Evolutionary conservation across 805 yeast genomes (phyloP), one percentile per base, ranked within the genome.

Genomic region (Metschnikowia picachoensis): DNA sequence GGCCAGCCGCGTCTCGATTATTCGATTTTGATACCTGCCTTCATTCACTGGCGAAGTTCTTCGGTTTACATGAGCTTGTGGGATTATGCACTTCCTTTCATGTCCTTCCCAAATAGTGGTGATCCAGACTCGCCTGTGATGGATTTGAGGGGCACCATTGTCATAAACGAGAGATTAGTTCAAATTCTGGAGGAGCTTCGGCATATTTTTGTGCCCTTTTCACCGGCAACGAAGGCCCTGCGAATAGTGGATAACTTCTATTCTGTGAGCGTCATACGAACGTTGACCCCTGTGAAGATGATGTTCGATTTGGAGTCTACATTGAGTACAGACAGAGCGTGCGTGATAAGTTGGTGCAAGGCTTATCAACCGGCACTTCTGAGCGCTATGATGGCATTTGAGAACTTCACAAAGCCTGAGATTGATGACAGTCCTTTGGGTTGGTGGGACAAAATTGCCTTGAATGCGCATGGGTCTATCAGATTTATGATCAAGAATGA

Each of bases 331-430:
- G 60, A 64, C 1, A 58, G 68, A 15, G 74, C 83, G 3, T 76
- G 84, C 14, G 65, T 73, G 37, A 65, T 83, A 4, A 74, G 82
- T 13, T 83, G 87, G 87, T 78, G 86, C 40, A 78, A 81, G 47
- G 72, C 87, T 0, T 67, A 80, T 38, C 84, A 74, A 51, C 80
- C 87, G 0, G 84, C 82, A 3, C 65, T 81, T 31, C 75, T 74
- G 58, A 74, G 83, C 25, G 77, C 81, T 1, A 56, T 60, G 47
- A 45, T 60, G 37, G 72, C 76, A 0, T 63, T 72, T 38, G 74
- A 70, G 40, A 72, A 72, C 41, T 71, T 72, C 46, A 70, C 75
- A n/a, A 72, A 72, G 43, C 77, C 77, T 0, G 64, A 61, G 25
- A 63, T 71, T 17, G 77, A 72, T 46, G 74, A 71, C 45, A 66